These are phyloP conservation scores for Nothophaeocryptopus gaeumannii DNA, from an alignment of 2,329 filamentous ascomycete species.

Conservation along the genomic window DNA sequence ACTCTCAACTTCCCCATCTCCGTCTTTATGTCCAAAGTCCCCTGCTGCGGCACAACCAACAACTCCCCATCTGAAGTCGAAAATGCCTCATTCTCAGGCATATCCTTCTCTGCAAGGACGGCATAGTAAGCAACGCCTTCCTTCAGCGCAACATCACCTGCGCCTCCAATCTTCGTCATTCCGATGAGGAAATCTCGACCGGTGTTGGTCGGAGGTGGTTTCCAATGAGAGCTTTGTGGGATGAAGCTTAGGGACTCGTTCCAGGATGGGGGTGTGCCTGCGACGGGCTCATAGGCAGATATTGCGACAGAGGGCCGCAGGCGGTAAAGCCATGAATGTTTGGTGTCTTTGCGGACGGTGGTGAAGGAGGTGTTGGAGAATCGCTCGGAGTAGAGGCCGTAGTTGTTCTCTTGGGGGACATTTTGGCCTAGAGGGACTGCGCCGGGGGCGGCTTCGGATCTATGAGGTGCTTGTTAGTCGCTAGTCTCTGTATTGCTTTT, in stretches of 20 bases:
- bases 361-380: slow-evolving; percentile 59
- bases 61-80: slow-evolving; percentile 75
- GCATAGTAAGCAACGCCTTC: slow-evolving; percentile 77
- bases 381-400: slow-evolving; percentile 75
- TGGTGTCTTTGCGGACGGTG: slow-evolving; percentile 54
- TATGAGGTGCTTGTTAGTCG: slow-evolving; percentile 30
- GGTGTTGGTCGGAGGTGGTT: slow-evolving; percentile 69
- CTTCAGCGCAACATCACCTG: slow-evolving; percentile 77
- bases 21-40: slow-evolving; percentile 64
- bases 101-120: slow-evolving; percentile 73
- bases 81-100: slow-evolving; percentile 69
- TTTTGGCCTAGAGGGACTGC: slow-evolving; percentile 73
- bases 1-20: slow-evolving; percentile 65
- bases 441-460: slow-evolving; percentile 69
- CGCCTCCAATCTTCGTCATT: slow-evolving; percentile 70
- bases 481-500: no score
- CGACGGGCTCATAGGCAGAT: slow-evolving; percentile 51
- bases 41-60: slow-evolving; percentile 63
- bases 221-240: slow-evolving; percentile 75
- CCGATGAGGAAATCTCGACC: slow-evolving; percentile 65
- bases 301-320: slow-evolving; percentile 58
- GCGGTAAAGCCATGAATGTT: slow-evolving; percentile 59
- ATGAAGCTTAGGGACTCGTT: slow-evolving; percentile 52
- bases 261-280: slow-evolving; percentile 34
- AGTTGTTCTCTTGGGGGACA: slow-evolving; percentile 74